These are phyloP conservation scores for Chaetomium sp. DNA, from an alignment of 2,329 filamentous ascomycete species.

Conservation along the genomic window DNA sequence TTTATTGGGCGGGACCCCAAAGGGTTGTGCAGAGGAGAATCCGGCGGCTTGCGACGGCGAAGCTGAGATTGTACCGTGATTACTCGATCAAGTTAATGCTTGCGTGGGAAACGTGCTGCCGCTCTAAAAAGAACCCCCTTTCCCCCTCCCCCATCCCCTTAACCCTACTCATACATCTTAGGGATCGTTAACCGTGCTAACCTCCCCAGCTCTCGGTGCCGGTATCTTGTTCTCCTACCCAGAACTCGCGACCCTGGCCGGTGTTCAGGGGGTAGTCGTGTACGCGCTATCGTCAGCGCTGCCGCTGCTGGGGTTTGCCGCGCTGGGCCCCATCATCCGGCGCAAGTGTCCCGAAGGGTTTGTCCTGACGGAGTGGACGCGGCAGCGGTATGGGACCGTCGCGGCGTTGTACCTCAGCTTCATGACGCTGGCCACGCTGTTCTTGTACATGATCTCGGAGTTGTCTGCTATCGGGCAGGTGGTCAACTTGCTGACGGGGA, in stretches of 20 bases:
- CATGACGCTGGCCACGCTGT: conserved; percentile 73
- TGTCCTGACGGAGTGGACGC: conserved; percentile 77
- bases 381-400: conserved; percentile 66
- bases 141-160: conserved; percentile 19
- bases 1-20: conserved; percentile 9
- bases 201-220: conserved; percentile 65
- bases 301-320: conserved; percentile 68
- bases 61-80: conserved; percentile 92
- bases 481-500: conserved; percentile 63
- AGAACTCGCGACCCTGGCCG: conserved; percentile 69
- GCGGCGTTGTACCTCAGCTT: conserved; percentile 69
- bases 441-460: conserved; percentile 82
- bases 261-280: conserved; percentile 70
- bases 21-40: conserved; percentile 32
- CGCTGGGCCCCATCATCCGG: conserved; percentile 69
- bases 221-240: conserved; percentile 80
- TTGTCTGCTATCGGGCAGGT: conserved; percentile 77
- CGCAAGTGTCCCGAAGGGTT: conserved; percentile 77
- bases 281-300: conserved; percentile 68
- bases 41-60: conserved; percentile 43
- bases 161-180: conserved; percentile 1
- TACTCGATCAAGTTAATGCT: conserved; percentile 99
- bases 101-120: conserved; percentile 97
- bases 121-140: conserved; percentile 48
- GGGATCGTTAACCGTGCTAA: conserved; percentile 34